Evolutionary conservation across 495 filamentous ascomycete species (phyloP).

Genomic region (Extremus antarcticus): DNA sequence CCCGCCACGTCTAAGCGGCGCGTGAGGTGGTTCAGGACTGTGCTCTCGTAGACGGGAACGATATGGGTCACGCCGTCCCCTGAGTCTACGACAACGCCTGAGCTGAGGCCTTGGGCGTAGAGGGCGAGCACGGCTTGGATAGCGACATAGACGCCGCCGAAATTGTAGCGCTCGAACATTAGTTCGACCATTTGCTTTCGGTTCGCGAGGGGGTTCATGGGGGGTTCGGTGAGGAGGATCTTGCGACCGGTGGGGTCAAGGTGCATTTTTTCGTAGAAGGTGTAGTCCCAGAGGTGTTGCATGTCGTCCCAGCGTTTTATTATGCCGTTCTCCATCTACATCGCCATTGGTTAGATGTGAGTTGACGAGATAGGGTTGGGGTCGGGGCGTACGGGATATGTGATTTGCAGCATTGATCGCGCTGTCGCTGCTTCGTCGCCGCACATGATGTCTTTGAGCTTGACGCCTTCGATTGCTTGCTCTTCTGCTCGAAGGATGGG

Average conservation of each 20-base stretch:
- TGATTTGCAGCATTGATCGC: conserved; percentile 92
- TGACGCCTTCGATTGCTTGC: conserved; percentile 51
- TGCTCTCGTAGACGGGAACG: conserved; percentile 94
- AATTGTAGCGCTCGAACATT: conserved; percentile 95
- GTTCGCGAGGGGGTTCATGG: conserved; percentile 94
- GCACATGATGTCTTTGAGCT: conserved; percentile 99
- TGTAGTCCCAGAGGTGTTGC: conserved; percentile 99
- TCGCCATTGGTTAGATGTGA: neutral
- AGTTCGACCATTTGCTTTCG: conserved; percentile 94
- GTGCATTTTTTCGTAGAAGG: conserved; percentile 92
- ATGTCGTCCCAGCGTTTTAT: conserved; percentile 99
- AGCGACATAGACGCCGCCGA: conserved; percentile 95
- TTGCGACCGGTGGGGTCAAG: conserved; percentile 86
- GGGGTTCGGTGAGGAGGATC: conserved; percentile 95
- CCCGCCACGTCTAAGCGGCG: conserved; percentile 88
- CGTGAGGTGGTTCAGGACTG: conserved; percentile 94
- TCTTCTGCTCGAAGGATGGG: conserved; percentile 96
- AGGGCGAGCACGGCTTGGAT: conserved; percentile 96
- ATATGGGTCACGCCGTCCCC: conserved; percentile 98
- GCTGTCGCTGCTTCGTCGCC: conserved; percentile 95
- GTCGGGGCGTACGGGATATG: conserved; percentile 58
- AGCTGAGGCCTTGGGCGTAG: conserved; percentile 94
- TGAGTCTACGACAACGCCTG: conserved; percentile 93
- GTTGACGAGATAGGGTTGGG: conserved; percentile 9
- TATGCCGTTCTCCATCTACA: conserved; percentile 96